Evolutionary conservation across 176 grass and related monocot genomes (phyloP), one percentile per base, ranked within the genome.

Genomic region (Lolium rigidum): DNA sequence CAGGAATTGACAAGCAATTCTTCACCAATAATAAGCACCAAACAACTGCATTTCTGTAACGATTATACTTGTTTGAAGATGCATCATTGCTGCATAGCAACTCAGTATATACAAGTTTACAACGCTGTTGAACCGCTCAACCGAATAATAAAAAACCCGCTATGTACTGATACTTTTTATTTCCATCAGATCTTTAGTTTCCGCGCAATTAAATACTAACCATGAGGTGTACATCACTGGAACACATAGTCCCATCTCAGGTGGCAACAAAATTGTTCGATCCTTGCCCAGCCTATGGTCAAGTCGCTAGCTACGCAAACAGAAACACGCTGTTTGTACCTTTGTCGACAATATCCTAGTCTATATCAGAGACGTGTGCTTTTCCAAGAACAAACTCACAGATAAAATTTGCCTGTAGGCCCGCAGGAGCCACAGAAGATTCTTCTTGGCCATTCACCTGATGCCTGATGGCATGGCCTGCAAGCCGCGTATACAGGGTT

Each of bases 281-380:
- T 77, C 59, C 49, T 68, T 81, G 69, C 48, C 50, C 76, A 84
- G 8, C 51, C 56, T 74, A 84, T 63, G 81, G 54, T 26, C 79
- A 74, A 67, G 14, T 48, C 43, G 74, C 12, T 77, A 56, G 37
- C 54, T 39, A 78, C 51, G n/a, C 15, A 77, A 74, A 77, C 70
- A 79, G 78, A 75, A 68, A 84, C 50, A 68, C 10, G 16, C 31
- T 8, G 21, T 68, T 76, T 21, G 50, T 31, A 46, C 7, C 43
- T 79, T 72, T 43, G 74, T 79, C 44, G 54, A 63, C 87, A 79
- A 54, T 25, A 85, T 88, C 82, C 76, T 63, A 88, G 11, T 77
- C 85, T 80, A 84, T 70, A 84, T 51, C 15, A 56, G 48, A n/a
- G 62, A 46, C 48, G 60, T 50, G 73, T 58, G 62, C 83, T 85